Conservation (phyloP, 257 asterid species). For the Solanum etuberosum region DNA sequence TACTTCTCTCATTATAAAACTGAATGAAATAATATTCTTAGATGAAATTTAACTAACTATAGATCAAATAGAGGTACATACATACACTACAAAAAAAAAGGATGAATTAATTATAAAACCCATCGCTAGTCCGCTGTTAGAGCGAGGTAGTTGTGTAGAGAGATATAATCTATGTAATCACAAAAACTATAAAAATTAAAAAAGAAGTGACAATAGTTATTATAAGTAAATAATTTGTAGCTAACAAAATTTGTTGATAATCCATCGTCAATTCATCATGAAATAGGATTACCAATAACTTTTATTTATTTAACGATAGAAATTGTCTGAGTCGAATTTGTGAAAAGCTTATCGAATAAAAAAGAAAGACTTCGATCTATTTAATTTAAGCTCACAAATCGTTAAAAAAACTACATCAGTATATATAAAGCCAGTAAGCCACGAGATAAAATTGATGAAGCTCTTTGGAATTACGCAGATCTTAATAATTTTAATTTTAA, state of each 20-base stretch:
- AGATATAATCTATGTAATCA: neutral
- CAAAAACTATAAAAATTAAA: neutral
- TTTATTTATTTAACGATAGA: neutral
- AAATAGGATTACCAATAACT: neutral
- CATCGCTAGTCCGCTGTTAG: too few species aligned
- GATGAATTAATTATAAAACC: neutral
- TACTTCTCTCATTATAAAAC: neutral
- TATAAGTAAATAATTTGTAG: neutral
- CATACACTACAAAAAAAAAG: neutral
- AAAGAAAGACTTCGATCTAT: neutral
- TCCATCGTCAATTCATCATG: neutral
- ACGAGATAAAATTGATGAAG: neutral
- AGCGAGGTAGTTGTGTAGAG: neutral
- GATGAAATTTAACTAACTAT: neutral
- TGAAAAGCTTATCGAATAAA: neutral
- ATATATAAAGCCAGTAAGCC: neutral
- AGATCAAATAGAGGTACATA: neutral
- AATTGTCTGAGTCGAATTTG: accelerated
- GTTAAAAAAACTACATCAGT: neutral
- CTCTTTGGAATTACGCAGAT: neutral
- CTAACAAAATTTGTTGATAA: neutral
- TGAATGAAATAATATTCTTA: neutral
- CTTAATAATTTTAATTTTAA: neutral
- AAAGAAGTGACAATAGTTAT: neutral
- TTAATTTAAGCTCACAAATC: neutral